Conservation (phyloP, 192 early-diverging fungal species). For the Haplosporangium gracile region DNA sequence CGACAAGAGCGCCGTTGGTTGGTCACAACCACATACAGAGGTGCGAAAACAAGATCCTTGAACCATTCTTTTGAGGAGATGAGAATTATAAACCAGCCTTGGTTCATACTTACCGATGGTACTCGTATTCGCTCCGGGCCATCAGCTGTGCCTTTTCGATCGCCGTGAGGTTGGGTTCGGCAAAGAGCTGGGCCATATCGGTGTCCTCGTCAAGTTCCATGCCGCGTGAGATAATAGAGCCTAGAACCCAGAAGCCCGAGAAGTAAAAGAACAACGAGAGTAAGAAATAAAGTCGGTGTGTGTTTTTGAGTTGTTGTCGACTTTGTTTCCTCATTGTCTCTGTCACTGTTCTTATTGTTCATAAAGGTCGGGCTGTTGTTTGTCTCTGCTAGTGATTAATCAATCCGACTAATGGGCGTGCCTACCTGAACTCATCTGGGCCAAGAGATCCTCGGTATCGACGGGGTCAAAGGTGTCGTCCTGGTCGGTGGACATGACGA, state of each 20-base stretch:
- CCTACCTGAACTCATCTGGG: conserved; percentile 47
- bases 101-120: conserved; percentile 37
- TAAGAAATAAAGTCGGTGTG: too few relatives aligned
- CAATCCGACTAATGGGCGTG: not conserved
- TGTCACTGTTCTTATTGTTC: not conserved
- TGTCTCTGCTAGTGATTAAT: not conserved
- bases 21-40: not conserved
- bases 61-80: not conserved
- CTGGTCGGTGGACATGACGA: conserved; percentile 44
- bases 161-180: conserved; percentile 33
- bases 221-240: conserved; percentile 27
- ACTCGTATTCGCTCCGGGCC: conserved; percentile 41
- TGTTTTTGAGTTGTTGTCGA: too few relatives aligned
- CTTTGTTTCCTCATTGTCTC: not conserved
- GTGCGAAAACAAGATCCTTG: not conserved
- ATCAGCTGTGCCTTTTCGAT: conserved; percentile 35
- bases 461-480: conserved; percentile 52
- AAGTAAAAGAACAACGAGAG: conserved; percentile 1
- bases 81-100: not conserved
- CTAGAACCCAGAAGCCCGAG: conserved; percentile 6
- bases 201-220: conserved; percentile 50
- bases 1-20: not conserved
- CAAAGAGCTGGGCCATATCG: conserved; percentile 41
- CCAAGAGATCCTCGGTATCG: conserved; percentile 45
- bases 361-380: not conserved